These are phyloP conservation scores for Cornus kousa DNA, from an alignment of 148 eudicot genomes.

Conservation along the genomic window DNA sequence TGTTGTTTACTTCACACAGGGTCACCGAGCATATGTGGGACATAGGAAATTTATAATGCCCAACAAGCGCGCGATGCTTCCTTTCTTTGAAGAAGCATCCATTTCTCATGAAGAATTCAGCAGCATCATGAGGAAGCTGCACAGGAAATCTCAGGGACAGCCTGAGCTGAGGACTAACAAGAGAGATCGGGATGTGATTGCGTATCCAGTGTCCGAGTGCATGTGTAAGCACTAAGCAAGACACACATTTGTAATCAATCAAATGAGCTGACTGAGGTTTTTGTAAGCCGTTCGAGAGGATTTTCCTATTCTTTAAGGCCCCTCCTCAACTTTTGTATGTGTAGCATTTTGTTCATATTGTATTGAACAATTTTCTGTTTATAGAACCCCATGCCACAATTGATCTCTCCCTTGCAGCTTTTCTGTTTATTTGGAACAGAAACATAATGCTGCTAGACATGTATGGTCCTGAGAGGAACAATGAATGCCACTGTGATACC, in stretches of 20 bases:
- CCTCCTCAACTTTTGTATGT: background rate
- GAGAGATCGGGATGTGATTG: constrained; percentile 61
- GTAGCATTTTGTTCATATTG: background rate
- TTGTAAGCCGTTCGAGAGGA: background rate
- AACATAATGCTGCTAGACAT: too few species aligned
- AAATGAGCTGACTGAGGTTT: background rate
- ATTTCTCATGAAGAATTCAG: constrained; percentile 41
- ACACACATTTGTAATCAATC: background rate
- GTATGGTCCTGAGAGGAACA: too few species aligned
- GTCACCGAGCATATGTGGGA: constrained; percentile 75
- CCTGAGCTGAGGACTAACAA: constrained; percentile 56
- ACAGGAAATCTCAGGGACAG: constrained; percentile 53
- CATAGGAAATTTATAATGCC: constrained; percentile 73
- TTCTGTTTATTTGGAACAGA: too few species aligned
- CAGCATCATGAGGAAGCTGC: constrained; percentile 47
- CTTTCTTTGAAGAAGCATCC: constrained; percentile 38
- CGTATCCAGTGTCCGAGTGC: constrained; percentile 75
- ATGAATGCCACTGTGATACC: too few species aligned
- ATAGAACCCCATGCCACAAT: background rate
- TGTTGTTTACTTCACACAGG: constrained; percentile 29
- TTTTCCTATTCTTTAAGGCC: background rate
- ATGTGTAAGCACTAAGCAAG: constrained; percentile 45
- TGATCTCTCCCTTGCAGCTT: background rate
- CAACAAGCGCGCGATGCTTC: constrained; percentile 70
- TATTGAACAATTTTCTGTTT: background rate